These are phyloP conservation scores for Ogataea nitratoaversa DNA, from an alignment of 805 yeast species.

Conservation along the genomic window DNA sequence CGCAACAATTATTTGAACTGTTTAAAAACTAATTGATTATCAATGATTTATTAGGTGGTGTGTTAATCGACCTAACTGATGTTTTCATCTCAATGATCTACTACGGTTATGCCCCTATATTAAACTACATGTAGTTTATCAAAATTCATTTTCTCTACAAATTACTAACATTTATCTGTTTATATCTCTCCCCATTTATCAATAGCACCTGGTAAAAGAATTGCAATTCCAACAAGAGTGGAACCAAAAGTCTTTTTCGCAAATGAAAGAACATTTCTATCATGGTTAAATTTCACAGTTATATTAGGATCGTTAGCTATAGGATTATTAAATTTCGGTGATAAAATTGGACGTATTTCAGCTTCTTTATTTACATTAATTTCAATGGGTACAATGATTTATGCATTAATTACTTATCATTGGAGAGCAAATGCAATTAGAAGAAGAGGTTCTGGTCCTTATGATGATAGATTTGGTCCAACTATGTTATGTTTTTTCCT, in stretches of 20 bases:
- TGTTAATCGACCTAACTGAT: too few relatives aligned
- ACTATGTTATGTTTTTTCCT: slow-evolving; percentile 94
- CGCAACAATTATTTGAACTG: too few relatives aligned
- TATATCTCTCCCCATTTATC: too few relatives aligned
- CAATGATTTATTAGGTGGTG: too few relatives aligned
- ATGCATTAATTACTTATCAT: slow-evolving; percentile 93
- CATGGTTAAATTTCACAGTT: slow-evolving; percentile 99
- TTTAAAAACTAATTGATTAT: too few relatives aligned
- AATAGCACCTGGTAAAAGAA: slow-evolving; percentile 65
- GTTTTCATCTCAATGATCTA: too few relatives aligned
- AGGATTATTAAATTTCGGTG: slow-evolving; percentile 95
- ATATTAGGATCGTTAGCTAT: slow-evolving; percentile 95
- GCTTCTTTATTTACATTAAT: slow-evolving; percentile 93
- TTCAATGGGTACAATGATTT: slow-evolving; percentile 97
- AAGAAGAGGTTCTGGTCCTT: slow-evolving; percentile 97
- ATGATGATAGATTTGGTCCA: slow-evolving; percentile 98
- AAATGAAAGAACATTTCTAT: slow-evolving; percentile 95
- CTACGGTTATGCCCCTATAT: too few relatives aligned
- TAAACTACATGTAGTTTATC: background rate
- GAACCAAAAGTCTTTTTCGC: slow-evolving; percentile 99
- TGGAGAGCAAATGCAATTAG: slow-evolving; percentile 99
- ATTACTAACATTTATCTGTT: too few relatives aligned
- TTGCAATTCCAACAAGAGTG: slow-evolving; percentile 95
- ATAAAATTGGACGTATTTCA: slow-evolving; percentile 82
- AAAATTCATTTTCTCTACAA: too few relatives aligned